These are phyloP conservation scores for Suillus subaureus DNA, from an alignment of 768 basidiomycete species.

Conservation along the genomic window DNA sequence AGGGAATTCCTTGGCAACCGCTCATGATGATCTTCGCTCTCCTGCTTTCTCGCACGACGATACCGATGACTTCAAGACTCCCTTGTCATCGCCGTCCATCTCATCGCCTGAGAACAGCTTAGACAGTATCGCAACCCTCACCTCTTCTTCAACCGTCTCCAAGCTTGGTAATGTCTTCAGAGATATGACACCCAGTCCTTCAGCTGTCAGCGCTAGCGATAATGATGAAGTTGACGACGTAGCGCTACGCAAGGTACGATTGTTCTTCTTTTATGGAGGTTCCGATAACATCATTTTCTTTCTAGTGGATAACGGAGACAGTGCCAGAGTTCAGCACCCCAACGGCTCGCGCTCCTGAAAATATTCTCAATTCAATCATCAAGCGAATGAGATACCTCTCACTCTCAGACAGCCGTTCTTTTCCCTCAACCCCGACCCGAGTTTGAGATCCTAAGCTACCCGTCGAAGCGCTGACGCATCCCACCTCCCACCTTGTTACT, in stretches of 20 bases:
- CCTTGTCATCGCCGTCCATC: not conserved
- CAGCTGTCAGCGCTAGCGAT: not conserved
- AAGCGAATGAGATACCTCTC: conserved; percentile 4
- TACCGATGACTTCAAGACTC: not conserved
- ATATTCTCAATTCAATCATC: conserved; percentile 1
- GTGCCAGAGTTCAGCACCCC: not conserved
- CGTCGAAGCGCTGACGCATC: not conserved
- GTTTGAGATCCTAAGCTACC: not conserved
- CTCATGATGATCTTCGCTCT: not conserved
- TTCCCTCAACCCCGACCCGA: conserved; percentile 2
- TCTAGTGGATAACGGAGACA: not conserved
- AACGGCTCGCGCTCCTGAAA: not conserved
- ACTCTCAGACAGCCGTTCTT: not conserved
- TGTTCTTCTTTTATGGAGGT: not conserved
- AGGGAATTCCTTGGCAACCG: not conserved
- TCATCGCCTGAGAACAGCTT: not conserved
- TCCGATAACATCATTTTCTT: not conserved
- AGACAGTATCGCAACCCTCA: not conserved
- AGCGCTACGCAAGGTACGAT: not conserved
- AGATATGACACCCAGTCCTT: not conserved
- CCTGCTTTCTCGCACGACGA: not conserved
- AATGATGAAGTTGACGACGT: not conserved
- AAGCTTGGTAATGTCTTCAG: not conserved
- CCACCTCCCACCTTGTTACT: not conserved
- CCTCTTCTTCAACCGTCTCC: not conserved